phyloP scores from a whole-genome alignment of 345 rosid species.

The Eucalyptus dawsonii region DNA sequence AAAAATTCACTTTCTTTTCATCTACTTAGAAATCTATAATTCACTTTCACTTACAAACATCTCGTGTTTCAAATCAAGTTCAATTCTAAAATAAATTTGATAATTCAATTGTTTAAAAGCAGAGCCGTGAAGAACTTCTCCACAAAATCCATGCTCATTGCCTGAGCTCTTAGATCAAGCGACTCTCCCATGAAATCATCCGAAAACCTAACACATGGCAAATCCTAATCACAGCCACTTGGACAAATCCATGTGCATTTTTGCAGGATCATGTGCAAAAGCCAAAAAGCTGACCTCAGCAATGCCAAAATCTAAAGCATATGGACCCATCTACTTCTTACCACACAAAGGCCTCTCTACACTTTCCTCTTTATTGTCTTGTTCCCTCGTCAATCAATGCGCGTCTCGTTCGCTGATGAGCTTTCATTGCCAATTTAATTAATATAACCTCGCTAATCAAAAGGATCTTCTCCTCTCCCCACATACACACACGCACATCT shows the following conservation, averaged over 20 bases:
- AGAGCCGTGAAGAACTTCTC: background rate
- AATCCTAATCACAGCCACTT: background rate
- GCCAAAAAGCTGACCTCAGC: background rate
- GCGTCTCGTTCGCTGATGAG: background rate
- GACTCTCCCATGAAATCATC: background rate
- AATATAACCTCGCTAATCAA: background rate
- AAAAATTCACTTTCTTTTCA: background rate
- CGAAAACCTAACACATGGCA: background rate
- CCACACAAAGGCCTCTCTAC: background rate
- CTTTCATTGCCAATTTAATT: background rate
- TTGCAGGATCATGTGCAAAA: background rate
- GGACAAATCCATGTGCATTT: background rate
- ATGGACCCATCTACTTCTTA: background rate
- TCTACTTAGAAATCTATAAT: background rate
- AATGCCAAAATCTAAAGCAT: background rate
- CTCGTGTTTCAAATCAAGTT: accelerated
- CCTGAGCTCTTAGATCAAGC: background rate
- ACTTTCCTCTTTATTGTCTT: background rate
- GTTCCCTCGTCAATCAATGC: background rate
- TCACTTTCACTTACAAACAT: background rate
- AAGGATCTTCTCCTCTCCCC: background rate
- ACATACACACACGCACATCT: accelerated
- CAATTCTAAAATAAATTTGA: accelerated
- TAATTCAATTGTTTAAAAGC: background rate
- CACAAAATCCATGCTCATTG: background rate